Evolutionary conservation across 768 basidiomycete species (phyloP).

Genomic region (Neoboletus magnificus): DNA sequence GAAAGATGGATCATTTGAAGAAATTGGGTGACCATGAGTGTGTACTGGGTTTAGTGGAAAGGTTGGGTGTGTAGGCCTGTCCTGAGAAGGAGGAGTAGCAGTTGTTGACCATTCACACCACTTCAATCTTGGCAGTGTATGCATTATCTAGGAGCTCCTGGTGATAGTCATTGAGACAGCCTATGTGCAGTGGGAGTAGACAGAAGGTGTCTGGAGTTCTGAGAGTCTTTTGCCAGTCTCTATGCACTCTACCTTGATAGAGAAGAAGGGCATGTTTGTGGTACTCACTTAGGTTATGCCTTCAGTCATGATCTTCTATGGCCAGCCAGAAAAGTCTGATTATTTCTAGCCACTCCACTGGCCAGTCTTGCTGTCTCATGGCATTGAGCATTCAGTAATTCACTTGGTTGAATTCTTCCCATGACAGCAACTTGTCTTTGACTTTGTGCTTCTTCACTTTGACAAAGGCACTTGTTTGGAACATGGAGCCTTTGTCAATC

Average conservation of each 20-base stretch:
- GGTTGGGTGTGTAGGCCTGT: too few relatives aligned
- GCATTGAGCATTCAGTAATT: not conserved
- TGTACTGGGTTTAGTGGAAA: too few relatives aligned
- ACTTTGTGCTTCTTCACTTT: not conserved
- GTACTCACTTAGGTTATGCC: not conserved
- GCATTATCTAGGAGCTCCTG: not conserved
- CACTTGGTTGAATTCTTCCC: not conserved
- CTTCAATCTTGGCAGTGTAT: not conserved
- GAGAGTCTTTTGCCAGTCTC: not conserved
- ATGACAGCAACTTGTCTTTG: not conserved
- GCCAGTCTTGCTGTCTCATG: not conserved
- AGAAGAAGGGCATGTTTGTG: not conserved
- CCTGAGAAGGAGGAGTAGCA: too few relatives aligned
- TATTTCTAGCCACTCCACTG: accelerated
- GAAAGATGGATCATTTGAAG: too few relatives aligned
- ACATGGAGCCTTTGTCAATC: too few relatives aligned
- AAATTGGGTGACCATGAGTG: too few relatives aligned
- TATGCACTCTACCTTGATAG: not conserved
- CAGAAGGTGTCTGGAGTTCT: not conserved
- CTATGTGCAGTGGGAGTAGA: not conserved
- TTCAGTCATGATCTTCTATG: not conserved
- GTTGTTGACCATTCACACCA: not conserved
- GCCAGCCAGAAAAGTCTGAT: not conserved
- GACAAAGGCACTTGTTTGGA: not conserved
- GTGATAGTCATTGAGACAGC: not conserved